Base-by-base conservation (phyloP, 306 rosid genomes). In the Castanea mollissima region DNA sequence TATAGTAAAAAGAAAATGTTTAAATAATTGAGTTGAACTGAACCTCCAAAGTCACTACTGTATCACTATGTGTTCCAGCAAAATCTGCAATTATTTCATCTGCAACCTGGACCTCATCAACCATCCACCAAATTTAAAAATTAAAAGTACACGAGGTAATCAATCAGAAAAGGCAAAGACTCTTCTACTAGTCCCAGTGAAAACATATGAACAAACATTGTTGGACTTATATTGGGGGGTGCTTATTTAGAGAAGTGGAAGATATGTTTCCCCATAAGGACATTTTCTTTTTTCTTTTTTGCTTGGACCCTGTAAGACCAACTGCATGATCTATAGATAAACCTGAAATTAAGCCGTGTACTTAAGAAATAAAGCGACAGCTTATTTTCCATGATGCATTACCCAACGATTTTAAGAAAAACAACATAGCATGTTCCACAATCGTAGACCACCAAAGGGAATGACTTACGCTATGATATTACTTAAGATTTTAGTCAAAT, bases 61-160 rank as follows among this genome's bases (percentile, higher is more conserved):
- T 49, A n/a, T 76, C 74, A 73, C 46, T 59, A 8, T 52, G 67
- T 49, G 31, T 29, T 77, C 74, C 78, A 35, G 77, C 15, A 29
- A 67, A 77, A 56, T 84, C 78, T 6, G 82, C 31, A 35, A 84
- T 52, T 18, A 84, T 59, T 58, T 84, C 85, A 80, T 80, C 82
- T 18, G 87, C 87, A 10, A 84, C 74, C 82, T 84, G 87, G 54
- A 76, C 67, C 35, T 18, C 54, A 15, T 23, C 56, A 78, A 69
- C 59, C 67, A 64, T 20, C 21, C 23, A 56, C 20, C n/a, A 69
- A 55, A n/a, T 34, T 31, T 0, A 38, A 34, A 34, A 34, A 69
- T 69, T 69, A 1, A 18, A 69, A 20, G 54, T 31, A 29, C 41
- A 5, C 5, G 1, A 63, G n/a, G 38, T 63, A 31, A 27, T 14